A percentile compares a stretch with the other conserved stretches of the same genome.
Conservation (phyloP, 2,329 filamentous ascomycete genomes). For the Rhexocercosporidium sp. region DNA sequence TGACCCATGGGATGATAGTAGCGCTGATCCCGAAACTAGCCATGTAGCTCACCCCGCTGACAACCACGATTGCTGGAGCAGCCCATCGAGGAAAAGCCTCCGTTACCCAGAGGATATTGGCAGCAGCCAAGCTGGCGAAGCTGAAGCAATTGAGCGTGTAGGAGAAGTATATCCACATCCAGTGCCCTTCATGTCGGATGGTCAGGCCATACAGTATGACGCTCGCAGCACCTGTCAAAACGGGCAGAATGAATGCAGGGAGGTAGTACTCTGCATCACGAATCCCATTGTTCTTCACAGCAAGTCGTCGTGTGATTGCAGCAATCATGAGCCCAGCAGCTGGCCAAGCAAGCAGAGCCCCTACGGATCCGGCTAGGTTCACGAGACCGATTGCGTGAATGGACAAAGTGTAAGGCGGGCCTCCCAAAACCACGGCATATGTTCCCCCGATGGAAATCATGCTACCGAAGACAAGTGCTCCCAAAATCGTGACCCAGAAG, state of each 20-base stretch:
- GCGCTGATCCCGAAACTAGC: slow-evolving; percentile 21
- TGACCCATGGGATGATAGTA: slow-evolving; percentile 25
- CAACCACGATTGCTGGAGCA: slow-evolving; percentile 24
- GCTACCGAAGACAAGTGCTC: slow-evolving; percentile 18
- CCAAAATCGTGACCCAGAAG: slow-evolving; percentile 38
- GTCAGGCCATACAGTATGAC: slow-evolving; percentile 24
- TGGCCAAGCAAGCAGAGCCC: slow-evolving; percentile 20
- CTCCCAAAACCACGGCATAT: neutral
- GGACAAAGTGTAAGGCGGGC: slow-evolving; percentile 13
- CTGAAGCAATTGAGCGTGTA: slow-evolving; percentile 22
- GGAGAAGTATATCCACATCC: slow-evolving; percentile 15
- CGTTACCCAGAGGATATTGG: slow-evolving; percentile 29
- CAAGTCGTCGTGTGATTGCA: slow-evolving; percentile 5
- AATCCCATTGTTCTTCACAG: slow-evolving; percentile 24
- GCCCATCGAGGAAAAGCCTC: slow-evolving; percentile 31
- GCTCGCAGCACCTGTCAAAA: slow-evolving; percentile 14
- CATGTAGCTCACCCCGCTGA: slow-evolving; percentile 13
- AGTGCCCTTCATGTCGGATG: slow-evolving; percentile 7
- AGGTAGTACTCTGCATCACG: slow-evolving; percentile 32
- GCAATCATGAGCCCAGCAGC: slow-evolving; percentile 13
- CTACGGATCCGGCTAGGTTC: slow-evolving; percentile 12
- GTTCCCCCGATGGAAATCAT: slow-evolving; percentile 19
- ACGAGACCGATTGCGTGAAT: slow-evolving; percentile 3
- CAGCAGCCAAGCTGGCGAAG: slow-evolving; percentile 15
- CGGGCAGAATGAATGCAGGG: slow-evolving; percentile 29